phyloP scores from a whole-genome alignment of 1,139 yeast genomes.

The Scheffersomyces parashehatae region DNA sequence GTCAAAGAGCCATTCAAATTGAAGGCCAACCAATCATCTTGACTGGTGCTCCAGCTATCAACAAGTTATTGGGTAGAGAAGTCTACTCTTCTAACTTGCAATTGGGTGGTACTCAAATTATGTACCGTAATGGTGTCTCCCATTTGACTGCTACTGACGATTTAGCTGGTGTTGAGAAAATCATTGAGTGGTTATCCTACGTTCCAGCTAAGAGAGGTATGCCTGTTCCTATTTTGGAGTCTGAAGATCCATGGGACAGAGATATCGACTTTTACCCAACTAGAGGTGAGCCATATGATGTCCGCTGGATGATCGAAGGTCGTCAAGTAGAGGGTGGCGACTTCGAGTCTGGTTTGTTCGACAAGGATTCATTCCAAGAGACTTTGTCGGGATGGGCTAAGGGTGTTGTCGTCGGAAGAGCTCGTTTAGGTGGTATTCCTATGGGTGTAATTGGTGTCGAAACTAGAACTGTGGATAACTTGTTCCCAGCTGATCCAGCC shows the following conservation, averaged over 20 bases:
- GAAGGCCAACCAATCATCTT: conserved; percentile 98
- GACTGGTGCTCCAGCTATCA: conserved; percentile 99
- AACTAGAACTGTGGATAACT: conserved; percentile 83
- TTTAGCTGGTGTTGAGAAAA: conserved; percentile 92
- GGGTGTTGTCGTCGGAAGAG: conserved; percentile 98
- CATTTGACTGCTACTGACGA: conserved; percentile 95
- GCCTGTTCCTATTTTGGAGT: conserved; percentile 89
- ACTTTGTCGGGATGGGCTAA: conserved; percentile 98
- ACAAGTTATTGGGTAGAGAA: conserved; percentile 93
- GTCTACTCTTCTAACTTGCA: conserved; percentile 96
- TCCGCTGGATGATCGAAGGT: conserved; percentile 94
- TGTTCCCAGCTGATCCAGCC: conserved; percentile 97
- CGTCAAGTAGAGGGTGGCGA: conserved; percentile 62
- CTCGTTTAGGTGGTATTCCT: conserved; percentile 98
- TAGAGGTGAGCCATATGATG: conserved; percentile 78
- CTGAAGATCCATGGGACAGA: conserved; percentile 90
- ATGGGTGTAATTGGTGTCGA: conserved; percentile 98
- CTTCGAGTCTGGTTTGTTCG: conserved; percentile 86
- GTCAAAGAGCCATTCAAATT: conserved; percentile 97
- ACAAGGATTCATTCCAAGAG: conserved; percentile 90
- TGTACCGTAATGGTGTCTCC: conserved; percentile 97
- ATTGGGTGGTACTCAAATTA: conserved; percentile 98
- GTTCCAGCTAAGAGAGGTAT: conserved; percentile 87
- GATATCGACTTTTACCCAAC: conserved; percentile 80
- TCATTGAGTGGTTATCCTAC: conserved; percentile 95